A percentile compares a stretch with the other conserved stretches of the same genome.
These are phyloP conservation scores for Capsella bursapastoris DNA, from an alignment of 345 rosid genomes.

Conservation along the genomic window DNA sequence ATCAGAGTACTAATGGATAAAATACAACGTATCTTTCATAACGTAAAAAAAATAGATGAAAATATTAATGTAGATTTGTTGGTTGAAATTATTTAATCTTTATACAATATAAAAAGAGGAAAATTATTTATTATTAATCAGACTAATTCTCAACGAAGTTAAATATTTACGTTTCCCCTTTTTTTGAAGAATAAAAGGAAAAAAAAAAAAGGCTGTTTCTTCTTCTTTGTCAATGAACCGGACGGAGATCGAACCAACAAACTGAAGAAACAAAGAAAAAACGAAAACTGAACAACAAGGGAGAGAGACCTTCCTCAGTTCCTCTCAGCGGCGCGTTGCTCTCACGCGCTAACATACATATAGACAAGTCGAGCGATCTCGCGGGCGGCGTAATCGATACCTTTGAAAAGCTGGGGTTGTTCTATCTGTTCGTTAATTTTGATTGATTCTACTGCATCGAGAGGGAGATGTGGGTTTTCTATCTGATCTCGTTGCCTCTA, in stretches of 20 bases:
- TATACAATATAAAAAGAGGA: neutral
- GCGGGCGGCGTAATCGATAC: constrained; percentile 17
- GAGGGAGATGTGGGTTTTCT: constrained; percentile 93
- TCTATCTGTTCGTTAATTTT: neutral
- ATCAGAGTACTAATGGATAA: constrained; percentile 2
- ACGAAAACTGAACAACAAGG: neutral
- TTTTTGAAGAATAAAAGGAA: neutral
- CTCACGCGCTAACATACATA: constrained; percentile 28
- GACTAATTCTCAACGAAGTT: constrained; percentile 31
- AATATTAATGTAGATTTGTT: neutral
- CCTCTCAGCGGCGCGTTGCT: constrained; percentile 35
- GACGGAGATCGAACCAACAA: constrained; percentile 23
- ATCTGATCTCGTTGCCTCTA: constrained; percentile 95
- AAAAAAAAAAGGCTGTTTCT: constrained; percentile 5
- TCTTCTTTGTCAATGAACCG: constrained; percentile 28
- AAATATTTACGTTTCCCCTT: constrained; percentile 25
- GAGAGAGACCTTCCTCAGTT: constrained; percentile 30
- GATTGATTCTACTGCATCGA: neutral
- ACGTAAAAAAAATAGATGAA: neutral
- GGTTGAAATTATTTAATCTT: constrained; percentile 15
- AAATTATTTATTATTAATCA: neutral
- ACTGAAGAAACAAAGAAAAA: neutral
- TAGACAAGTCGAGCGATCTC: constrained; percentile 35
- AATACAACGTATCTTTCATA: neutral
- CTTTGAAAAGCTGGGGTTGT: constrained; percentile 3